phyloP scores from a whole-genome alignment of 371 early-diverging fungal species.

The Mortierella sp. region DNA sequence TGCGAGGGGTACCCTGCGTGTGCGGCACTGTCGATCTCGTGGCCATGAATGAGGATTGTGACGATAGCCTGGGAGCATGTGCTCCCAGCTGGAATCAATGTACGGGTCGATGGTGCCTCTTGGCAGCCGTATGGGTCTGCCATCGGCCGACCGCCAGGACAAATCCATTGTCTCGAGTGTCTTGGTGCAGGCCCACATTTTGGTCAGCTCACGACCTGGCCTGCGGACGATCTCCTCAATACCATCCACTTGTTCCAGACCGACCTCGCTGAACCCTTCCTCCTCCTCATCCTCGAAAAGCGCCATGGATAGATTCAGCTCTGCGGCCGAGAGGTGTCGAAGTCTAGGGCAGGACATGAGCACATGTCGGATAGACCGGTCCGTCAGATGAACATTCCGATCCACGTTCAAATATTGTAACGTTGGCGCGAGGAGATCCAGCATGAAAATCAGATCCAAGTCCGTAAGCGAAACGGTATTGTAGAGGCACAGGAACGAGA shows the following conservation, averaged over 20 bases:
- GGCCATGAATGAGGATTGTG: background rate
- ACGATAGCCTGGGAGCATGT: background rate
- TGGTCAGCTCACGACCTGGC: no score
- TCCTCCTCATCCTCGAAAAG: slow-evolving; percentile 23
- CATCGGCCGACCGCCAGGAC: slow-evolving; percentile 8
- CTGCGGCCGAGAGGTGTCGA: slow-evolving; percentile 18
- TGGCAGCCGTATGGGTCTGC: background rate
- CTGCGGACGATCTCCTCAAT: background rate
- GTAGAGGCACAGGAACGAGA: slow-evolving; percentile 16
- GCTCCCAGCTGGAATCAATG: background rate
- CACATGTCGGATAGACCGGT: slow-evolving; percentile 26
- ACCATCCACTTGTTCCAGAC: background rate
- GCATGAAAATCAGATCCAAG: slow-evolving; percentile 5
- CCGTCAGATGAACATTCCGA: slow-evolving; percentile 11
- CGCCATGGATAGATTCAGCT: slow-evolving; percentile 28
- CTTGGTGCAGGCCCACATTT: slow-evolving; percentile 11
- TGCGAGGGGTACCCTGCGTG: background rate
- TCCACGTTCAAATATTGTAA: slow-evolving; percentile 24
- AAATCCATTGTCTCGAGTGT: slow-evolving; percentile 13
- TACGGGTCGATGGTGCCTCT: background rate
- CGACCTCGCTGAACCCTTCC: background rate
- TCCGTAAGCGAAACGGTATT: slow-evolving; percentile 4
- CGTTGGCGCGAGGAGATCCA: slow-evolving; percentile 6
- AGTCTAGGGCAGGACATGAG: slow-evolving; percentile 24
- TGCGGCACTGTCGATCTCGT: background rate